Base-by-base conservation (phyloP, 148 eudicot species). In the Arctostaphylos glauca region DNA sequence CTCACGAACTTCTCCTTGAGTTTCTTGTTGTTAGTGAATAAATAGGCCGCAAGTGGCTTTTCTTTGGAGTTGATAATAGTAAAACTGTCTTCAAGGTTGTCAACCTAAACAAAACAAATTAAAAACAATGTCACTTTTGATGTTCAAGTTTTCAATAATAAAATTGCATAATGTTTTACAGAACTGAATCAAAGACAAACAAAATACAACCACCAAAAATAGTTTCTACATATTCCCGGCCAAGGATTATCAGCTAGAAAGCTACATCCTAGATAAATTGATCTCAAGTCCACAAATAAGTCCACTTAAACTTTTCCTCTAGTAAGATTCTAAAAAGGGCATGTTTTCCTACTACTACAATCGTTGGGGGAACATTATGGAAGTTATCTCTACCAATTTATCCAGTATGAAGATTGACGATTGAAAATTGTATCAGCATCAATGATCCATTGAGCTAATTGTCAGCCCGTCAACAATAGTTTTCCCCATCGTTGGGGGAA, bases 1-100 rank as follows among this genome's bases (percentile, higher is more conserved):
- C 76, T 78, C n/a, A 84, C 86, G 82, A 91, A 91, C 81, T 87
- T 81, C 58, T 89, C 89, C 86, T 84, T 91, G 52, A 91, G 88
- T 78, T 60, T 85, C 76, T 89, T 89, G 84, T 87, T 86, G 86
- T 91, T 91, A 59, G 95, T 92, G 80, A 92, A 92, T 47, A 90
- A 18, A 78, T 92, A 92, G 25, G 94, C 92, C 48, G 94, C 94
- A 72, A 92, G 91, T 75, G 95, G 94, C 85, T 92, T 92, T 76
- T 88, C 83, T 90, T 66, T 87, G 14, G 92, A 86, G 80, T 81
- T 90, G 7, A 92, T 87, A 23, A 86, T n/a, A 44, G 80, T 62
- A 66, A 90, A 80, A 71, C 91, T 82, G 46, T 92, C 94, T 80
- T 92, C 91, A 52, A 92, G 60, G 70, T 74, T 87, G 48, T 86